These are phyloP conservation scores for Cucumis variabilis DNA, from an alignment of 331 rosid genomes.

Conservation along the genomic window DNA sequence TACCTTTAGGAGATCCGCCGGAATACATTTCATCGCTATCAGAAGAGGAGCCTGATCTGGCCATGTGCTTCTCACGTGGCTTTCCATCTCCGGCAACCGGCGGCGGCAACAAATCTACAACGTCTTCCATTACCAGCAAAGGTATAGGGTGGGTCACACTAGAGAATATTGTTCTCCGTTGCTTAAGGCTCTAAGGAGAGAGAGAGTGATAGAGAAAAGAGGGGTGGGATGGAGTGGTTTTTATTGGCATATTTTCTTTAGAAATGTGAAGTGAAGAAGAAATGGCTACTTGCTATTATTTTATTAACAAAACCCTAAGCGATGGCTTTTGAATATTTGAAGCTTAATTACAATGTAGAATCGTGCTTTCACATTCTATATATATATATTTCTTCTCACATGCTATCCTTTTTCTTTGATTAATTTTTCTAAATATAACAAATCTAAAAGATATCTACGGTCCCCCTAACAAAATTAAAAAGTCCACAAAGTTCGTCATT, in stretches of 20 bases:
- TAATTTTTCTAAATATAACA: too few species aligned
- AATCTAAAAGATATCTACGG: too few species aligned
- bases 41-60: background rate
- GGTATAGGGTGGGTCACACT: background rate
- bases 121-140: background rate
- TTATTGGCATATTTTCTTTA: background rate
- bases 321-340: background rate
- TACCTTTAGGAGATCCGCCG: background rate
- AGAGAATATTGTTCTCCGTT: background rate
- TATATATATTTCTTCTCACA: background rate
- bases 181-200: background rate
- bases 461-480: too few species aligned
- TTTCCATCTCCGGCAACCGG: background rate
- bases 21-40: constrained; percentile 27
- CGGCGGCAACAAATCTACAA: background rate
- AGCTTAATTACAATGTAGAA: background rate
- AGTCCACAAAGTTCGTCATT: too few species aligned
- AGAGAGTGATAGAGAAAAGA: too few species aligned
- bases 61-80: background rate
- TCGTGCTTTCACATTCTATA: constrained; percentile 24
- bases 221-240: background rate
- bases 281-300: background rate
- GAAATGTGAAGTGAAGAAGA: background rate
- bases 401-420: background rate
- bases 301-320: constrained; percentile 3